Base-by-base conservation (phyloP, 345 rosid species). In the Moricandia arvensis region DNA sequence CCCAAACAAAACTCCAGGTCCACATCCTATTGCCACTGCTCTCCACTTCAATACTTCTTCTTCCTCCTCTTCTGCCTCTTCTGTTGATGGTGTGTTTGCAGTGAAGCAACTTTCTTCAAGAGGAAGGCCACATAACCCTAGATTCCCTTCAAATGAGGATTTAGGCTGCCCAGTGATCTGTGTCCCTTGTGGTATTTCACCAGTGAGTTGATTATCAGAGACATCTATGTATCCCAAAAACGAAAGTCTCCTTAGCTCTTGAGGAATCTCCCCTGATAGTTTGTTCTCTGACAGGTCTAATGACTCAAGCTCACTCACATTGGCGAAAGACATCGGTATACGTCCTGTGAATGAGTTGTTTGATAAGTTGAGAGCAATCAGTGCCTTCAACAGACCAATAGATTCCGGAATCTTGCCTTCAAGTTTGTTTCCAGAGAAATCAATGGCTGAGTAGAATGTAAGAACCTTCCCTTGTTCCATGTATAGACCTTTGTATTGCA, bases 391-490 rank as follows among this genome's bases (percentile, higher is more conserved):
- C 0, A 68, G 47, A 75, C 74, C 74, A 55, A 75, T 61, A 61
- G 79, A 75, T 61, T 75, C 74, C 1, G 74, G 79, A 68, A 75
- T 75, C 63, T 60, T 41, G 31, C 64, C 64, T 15, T 60, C 24
- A 7, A 60, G 60, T 57, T 55, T 31, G 75, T 77, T 77, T 9
- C 80, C 80, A 35, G 80, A 77, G 67, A 77, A 77, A 64, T 77
- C 80, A 12, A 77, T 77, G 3, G 64, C 64, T 7, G 41, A 31
- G 41, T 60, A 60, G 24, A 60, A 31, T 0, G 41, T 60, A 4
- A 31, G 26, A 43, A 77, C 60, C 53, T 71, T 71, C 6, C 80
- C 80, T 71, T 77, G 76, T 72, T 77, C 80, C 76, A 77, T 77
- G 63, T 57, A 77, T 33, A 77, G 30, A 66, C 80, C 72, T 77